A percentile compares a stretch with the other conserved stretches of the same genome.
Conservation (phyloP, 202 grass and related monocot genomes). For the Eragrostis tef region DNA sequence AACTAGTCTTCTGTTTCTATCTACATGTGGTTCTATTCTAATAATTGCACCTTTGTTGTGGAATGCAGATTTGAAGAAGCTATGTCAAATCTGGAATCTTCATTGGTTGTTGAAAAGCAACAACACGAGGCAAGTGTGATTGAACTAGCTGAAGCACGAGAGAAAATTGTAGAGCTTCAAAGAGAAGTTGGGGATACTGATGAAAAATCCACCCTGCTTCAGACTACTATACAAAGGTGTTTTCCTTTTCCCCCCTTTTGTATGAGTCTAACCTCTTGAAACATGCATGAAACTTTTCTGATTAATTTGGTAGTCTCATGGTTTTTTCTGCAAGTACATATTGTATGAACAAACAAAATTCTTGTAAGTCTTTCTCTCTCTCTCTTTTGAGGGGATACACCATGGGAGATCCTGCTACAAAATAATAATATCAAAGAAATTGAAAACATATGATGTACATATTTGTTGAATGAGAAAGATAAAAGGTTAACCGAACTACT, state of each 20-base stretch:
- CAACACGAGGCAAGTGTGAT: constrained; percentile 41
- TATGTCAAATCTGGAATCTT: constrained; percentile 52
- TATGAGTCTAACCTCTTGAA: constrained; percentile 25
- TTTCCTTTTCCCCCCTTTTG: neutral
- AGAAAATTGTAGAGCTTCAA: constrained; percentile 56
- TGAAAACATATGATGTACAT: neutral
- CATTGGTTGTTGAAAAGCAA: constrained; percentile 53
- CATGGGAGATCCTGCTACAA: too few species aligned
- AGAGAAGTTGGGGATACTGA: constrained; percentile 59
- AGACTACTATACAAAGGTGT: constrained; percentile 56
- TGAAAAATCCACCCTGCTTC: constrained; percentile 56
- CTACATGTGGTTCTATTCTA: constrained; percentile 28
- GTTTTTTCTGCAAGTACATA: constrained; percentile 27
- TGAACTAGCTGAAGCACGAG: constrained; percentile 55
- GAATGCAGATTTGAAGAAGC: constrained; percentile 61
- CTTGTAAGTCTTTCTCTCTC: neutral
- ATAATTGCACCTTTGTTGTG: constrained; percentile 36
- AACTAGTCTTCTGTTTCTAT: constrained; percentile 36
- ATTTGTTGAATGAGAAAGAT: neutral
- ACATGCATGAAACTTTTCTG: constrained; percentile 15
- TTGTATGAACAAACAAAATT: constrained; percentile 25
- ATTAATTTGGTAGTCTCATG: constrained; percentile 7
- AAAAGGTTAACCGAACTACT: neutral
- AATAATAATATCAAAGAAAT: neutral
- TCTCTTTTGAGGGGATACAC: too few species aligned